Evolutionary conservation across 139 green algal genomes (phyloP).

Genomic region (Micractinium sp.): DNA sequence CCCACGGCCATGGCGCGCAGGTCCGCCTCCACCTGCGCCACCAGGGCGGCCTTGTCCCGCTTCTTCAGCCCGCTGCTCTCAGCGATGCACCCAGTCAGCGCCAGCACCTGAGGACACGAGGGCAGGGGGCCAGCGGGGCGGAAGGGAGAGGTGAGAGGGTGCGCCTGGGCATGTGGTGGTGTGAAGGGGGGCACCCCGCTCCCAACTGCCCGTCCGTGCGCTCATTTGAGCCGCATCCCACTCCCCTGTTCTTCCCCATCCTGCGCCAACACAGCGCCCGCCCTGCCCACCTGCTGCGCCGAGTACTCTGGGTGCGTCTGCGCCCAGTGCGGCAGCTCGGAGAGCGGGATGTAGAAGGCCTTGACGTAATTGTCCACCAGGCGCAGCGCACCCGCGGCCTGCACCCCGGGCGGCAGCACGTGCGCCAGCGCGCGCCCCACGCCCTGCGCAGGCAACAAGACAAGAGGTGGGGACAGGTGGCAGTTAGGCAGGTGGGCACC

Average conservation of each 20-base stretch:
- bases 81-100: slow-evolving; percentile 61
- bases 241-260: neutral
- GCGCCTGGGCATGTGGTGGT: too few species aligned
- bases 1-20: neutral
- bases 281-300: slow-evolving; percentile 38
- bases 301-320: slow-evolving; percentile 71
- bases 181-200: too few species aligned
- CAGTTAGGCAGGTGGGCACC: neutral
- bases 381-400: slow-evolving; percentile 40
- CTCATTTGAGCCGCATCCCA: neutral
- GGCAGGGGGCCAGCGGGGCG: too few species aligned
- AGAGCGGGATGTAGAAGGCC: slow-evolving; percentile 62
- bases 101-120: slow-evolving; percentile 51
- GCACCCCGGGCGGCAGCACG: slow-evolving; percentile 8
- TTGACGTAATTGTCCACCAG: slow-evolving; percentile 77
- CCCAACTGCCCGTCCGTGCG: too few species aligned
- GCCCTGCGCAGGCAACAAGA: neutral
- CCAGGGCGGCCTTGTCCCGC: slow-evolving; percentile 43
- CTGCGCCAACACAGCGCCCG: neutral
- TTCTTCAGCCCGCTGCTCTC: slow-evolving; percentile 68
- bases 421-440: slow-evolving; percentile 9
- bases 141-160: neutral
- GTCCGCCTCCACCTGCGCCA: slow-evolving; percentile 36
- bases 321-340: slow-evolving; percentile 67
- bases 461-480: neutral